Percentiles rank a stretch among this genome's conserved stretches.
Conservation (phyloP, 139 green algal species). For the Tetraselmis chui region DNA sequence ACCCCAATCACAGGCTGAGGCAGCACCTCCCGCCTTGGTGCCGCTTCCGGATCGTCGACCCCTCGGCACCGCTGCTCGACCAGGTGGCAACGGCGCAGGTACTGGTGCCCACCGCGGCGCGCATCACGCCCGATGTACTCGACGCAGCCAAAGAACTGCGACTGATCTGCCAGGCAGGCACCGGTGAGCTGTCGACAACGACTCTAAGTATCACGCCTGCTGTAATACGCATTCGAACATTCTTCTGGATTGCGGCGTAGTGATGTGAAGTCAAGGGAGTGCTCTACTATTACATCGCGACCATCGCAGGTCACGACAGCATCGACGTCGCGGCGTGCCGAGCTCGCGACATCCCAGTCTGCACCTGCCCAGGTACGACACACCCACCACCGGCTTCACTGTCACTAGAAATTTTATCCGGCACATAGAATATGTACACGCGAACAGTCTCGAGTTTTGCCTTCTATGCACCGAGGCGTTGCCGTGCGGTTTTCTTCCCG, state of each 20-base stretch:
- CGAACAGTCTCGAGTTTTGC: too few species aligned
- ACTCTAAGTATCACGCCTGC: too few species aligned
- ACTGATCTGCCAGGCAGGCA: neutral
- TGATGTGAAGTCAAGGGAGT: too few species aligned
- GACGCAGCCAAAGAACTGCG: neutral
- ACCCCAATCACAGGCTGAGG: neutral
- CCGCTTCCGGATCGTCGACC: neutral
- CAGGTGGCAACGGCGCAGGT: neutral
- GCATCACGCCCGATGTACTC: neutral
- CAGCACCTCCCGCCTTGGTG: neutral
- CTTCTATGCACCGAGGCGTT: too few species aligned
- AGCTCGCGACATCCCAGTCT: neutral
- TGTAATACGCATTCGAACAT: too few species aligned
- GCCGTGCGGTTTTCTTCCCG: too few species aligned
- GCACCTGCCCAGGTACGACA: neutral
- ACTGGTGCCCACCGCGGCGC: neutral
- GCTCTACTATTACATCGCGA: too few species aligned
- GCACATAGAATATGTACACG: too few species aligned
- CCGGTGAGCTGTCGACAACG: too few species aligned
- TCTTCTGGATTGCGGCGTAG: too few species aligned
- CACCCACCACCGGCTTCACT: too few species aligned
- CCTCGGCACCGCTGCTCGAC: neutral
- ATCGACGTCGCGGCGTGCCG: neutral
- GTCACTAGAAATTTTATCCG: too few species aligned
- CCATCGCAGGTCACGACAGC: neutral